phyloP scores from a whole-genome alignment of 192 early-diverging fungal species.

The Coemansia sp. region DNA sequence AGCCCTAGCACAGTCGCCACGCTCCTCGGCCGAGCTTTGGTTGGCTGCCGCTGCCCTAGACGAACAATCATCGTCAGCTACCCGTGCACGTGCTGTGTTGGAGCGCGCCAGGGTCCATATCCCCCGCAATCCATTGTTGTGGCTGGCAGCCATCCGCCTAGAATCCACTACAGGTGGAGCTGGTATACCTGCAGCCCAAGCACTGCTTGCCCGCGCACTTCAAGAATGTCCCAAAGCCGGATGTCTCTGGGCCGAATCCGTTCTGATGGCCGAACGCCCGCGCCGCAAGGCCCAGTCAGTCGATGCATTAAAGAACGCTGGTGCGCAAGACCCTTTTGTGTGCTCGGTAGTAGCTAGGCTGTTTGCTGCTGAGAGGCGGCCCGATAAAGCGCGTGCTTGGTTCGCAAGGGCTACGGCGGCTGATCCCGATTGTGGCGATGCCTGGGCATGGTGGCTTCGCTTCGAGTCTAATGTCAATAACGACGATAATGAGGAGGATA shows the following conservation, averaged over 20 bases:
- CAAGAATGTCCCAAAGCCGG: constrained; percentile 93
- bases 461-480: constrained; percentile 85
- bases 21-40: constrained; percentile 75
- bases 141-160: constrained; percentile 72
- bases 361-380: constrained; percentile 92
- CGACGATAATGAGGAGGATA: constrained; percentile 43
- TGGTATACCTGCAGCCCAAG: constrained; percentile 69
- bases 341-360: constrained; percentile 82
- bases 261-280: constrained; percentile 82
- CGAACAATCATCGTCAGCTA: constrained; percentile 39
- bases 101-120: constrained; percentile 87
- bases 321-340: constrained; percentile 80
- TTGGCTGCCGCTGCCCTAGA: constrained; percentile 79
- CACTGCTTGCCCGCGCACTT: constrained; percentile 83
- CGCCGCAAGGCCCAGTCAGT: constrained; percentile 84
- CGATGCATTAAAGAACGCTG: constrained; percentile 92
- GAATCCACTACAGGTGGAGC: constrained; percentile 49
- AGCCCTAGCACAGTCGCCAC: constrained; percentile 78
- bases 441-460: constrained; percentile 93
- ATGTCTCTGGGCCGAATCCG: constrained; percentile 86
- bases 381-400: constrained; percentile 94
- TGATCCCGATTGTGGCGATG: constrained; percentile 88
- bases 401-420: constrained; percentile 80
- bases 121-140: constrained; percentile 78
- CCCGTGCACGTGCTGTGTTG: constrained; percentile 79